Evolutionary conservation across 2,329 filamentous ascomycete genomes (phyloP).

Genomic region (Talaromyces atroroseus): DNA sequence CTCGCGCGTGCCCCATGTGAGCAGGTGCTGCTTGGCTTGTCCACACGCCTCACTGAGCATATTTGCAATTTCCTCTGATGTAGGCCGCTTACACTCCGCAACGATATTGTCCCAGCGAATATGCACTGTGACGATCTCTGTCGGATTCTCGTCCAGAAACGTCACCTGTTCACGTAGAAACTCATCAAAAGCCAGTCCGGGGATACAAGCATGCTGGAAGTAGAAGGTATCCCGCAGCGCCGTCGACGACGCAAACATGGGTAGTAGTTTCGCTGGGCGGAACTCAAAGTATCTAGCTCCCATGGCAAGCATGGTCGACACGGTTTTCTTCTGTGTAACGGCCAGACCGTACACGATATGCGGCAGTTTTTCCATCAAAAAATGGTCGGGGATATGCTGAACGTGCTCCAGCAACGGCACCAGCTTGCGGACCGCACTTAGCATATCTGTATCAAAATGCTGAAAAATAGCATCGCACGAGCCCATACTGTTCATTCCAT

Average conservation of each 20-base stretch:
- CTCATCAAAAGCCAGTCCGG: constrained; percentile 44
- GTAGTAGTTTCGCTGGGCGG: constrained; percentile 45
- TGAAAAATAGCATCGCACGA: constrained; percentile 37
- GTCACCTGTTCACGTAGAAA: constrained; percentile 39
- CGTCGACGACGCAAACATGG: constrained; percentile 31
- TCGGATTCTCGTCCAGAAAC: constrained; percentile 38
- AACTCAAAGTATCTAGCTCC: constrained; percentile 52
- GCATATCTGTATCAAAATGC: constrained; percentile 14
- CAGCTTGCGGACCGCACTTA: not conserved
- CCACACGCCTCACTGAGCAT: constrained; percentile 30
- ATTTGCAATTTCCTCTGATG: constrained; percentile 33
- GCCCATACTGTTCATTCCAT: constrained; percentile 50
- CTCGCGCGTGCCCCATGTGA: constrained; percentile 30
- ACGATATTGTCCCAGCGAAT: constrained; percentile 49
- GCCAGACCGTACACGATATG: constrained; percentile 46
- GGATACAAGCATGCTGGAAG: constrained; percentile 49
- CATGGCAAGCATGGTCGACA: constrained; percentile 41
- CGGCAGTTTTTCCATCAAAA: constrained; percentile 27
- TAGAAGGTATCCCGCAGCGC: constrained; percentile 44
- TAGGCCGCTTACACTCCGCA: constrained; percentile 41
- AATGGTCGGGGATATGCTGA: constrained; percentile 17
- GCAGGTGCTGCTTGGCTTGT: constrained; percentile 22
- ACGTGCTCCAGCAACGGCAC: not conserved
- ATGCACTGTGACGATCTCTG: constrained; percentile 48
- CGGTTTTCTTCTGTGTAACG: constrained; percentile 48